Percentiles rank a stretch among this genome's conserved stretches.
These are phyloP conservation scores for Pulchroboletus neoregius DNA, from an alignment of 1,284 basidiomycete genomes.

Conservation along the genomic window DNA sequence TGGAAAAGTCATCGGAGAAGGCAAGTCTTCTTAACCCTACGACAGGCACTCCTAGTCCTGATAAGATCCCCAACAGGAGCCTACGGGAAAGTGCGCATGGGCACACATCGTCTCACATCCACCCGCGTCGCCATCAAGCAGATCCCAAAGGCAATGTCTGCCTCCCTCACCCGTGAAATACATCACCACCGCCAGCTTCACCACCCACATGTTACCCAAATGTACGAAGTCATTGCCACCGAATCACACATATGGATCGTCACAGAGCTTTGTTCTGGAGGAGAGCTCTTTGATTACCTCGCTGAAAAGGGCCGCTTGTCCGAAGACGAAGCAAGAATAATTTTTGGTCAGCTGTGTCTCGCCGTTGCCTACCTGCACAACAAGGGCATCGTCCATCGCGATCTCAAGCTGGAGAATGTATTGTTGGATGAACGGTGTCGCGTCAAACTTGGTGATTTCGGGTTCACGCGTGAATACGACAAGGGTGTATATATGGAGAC, in stretches of 20 bases:
- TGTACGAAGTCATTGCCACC: slow-evolving; percentile 97
- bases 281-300: slow-evolving; percentile 96
- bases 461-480: slow-evolving; percentile 94
- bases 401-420: slow-evolving; percentile 96
- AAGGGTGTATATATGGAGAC: slow-evolving; percentile 85
- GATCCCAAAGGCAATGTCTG: slow-evolving; percentile 89
- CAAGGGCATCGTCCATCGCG: slow-evolving; percentile 91
- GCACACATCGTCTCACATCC: slow-evolving; percentile 86
- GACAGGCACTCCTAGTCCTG: slow-evolving; percentile 16
- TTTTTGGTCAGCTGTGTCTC: slow-evolving; percentile 96
- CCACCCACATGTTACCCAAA: slow-evolving; percentile 91
- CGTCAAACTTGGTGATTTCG: slow-evolving; percentile 93
- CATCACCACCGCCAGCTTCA: slow-evolving; percentile 97
- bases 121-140: slow-evolving; percentile 95
- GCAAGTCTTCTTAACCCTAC: slow-evolving; percentile 42
- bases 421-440: slow-evolving; percentile 84
- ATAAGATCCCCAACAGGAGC: slow-evolving; percentile 56
- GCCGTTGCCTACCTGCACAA: slow-evolving; percentile 89
- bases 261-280: slow-evolving; percentile 93
- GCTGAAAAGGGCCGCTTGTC: slow-evolving; percentile 87
- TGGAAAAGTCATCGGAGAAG: slow-evolving; percentile 94
- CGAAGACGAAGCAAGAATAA: slow-evolving; percentile 77
- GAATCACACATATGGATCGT: slow-evolving; percentile 96
- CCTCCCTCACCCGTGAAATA: slow-evolving; percentile 92
- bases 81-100: slow-evolving; percentile 91